phyloP scores from a whole-genome alignment of 495 filamentous ascomycete genomes.

The Xylona heveae region DNA sequence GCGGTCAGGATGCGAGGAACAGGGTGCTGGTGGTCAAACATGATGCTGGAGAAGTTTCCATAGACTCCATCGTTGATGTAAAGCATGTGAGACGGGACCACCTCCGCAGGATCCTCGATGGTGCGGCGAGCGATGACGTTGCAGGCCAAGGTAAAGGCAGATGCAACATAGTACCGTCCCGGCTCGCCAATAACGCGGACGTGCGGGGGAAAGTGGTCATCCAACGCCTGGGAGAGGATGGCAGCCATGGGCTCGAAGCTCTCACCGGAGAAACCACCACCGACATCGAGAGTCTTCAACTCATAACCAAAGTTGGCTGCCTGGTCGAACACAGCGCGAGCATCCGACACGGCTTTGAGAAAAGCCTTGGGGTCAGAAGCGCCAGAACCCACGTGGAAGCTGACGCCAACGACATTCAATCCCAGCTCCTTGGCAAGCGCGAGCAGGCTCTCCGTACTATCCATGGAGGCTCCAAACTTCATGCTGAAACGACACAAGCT shows the following conservation, averaged over 20 bases:
- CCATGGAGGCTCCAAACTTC: constrained; percentile 87
- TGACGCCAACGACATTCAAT: constrained; percentile 90
- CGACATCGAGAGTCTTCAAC: constrained; percentile 78
- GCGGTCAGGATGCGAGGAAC: constrained; percentile 57
- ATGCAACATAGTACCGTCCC: constrained; percentile 81
- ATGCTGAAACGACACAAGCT: constrained; percentile 84
- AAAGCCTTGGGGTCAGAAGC: constrained; percentile 80
- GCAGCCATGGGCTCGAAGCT: constrained; percentile 80
- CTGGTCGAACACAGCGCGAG: constrained; percentile 75
- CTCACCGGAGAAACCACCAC: constrained; percentile 75
- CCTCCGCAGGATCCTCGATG: constrained; percentile 36
- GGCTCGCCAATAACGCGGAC: constrained; percentile 90
- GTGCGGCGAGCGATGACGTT: constrained; percentile 92
- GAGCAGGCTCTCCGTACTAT: constrained; percentile 55
- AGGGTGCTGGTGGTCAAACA: constrained; percentile 95
- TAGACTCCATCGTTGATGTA: constrained; percentile 96
- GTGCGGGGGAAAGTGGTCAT: constrained; percentile 66
- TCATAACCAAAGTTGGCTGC: constrained; percentile 55
- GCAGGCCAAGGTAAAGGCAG: constrained; percentile 82
- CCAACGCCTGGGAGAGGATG: constrained; percentile 58
- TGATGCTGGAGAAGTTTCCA: constrained; percentile 95
- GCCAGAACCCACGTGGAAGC: constrained; percentile 94
- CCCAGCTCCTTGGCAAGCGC: constrained; percentile 65
- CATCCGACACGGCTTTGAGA: constrained; percentile 73
- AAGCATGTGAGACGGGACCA: constrained; percentile 64